Evolutionary conservation across 306 rosid species (phyloP).

Genomic region (Medicago arabica): DNA sequence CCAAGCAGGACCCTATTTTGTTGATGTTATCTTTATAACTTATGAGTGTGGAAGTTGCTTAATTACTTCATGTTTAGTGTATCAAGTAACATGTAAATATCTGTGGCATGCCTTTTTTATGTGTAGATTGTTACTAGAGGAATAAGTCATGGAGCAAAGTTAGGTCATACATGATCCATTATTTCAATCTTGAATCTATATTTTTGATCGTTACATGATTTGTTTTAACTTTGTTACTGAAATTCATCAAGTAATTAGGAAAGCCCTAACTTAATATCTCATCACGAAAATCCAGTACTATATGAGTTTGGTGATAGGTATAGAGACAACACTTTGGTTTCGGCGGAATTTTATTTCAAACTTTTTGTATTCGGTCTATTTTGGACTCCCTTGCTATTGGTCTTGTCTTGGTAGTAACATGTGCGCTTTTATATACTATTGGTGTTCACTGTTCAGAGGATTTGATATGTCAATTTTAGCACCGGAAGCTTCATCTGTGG

Average conservation of each 20-base stretch:
- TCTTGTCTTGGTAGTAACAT: too few species aligned
- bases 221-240: too few species aligned
- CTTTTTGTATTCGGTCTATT: too few species aligned
- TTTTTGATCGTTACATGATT: too few species aligned
- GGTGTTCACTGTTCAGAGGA: background rate
- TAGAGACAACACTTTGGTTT: too few species aligned
- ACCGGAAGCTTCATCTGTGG: constrained; percentile 1
- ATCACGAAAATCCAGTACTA: background rate
- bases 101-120: background rate
- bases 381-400: too few species aligned
- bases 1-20: background rate
- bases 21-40: background rate
- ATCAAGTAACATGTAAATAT: constrained; percentile 4
- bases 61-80: constrained; percentile 18
- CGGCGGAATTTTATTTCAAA: too few species aligned
- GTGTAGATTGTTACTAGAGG: background rate
- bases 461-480: constrained; percentile 9
- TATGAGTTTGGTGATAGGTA: too few species aligned
- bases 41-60: background rate
- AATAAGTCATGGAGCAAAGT: background rate
- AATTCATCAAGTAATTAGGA: background rate
- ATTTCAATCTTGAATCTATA: background rate
- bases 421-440: too few species aligned
- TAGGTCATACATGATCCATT: background rate
- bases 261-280: background rate